Evolutionary conservation across 202 grass and related monocot species (phyloP), one percentile per base, ranked within the genome.

Genomic region (Dendrocalamus latiflorus): DNA sequence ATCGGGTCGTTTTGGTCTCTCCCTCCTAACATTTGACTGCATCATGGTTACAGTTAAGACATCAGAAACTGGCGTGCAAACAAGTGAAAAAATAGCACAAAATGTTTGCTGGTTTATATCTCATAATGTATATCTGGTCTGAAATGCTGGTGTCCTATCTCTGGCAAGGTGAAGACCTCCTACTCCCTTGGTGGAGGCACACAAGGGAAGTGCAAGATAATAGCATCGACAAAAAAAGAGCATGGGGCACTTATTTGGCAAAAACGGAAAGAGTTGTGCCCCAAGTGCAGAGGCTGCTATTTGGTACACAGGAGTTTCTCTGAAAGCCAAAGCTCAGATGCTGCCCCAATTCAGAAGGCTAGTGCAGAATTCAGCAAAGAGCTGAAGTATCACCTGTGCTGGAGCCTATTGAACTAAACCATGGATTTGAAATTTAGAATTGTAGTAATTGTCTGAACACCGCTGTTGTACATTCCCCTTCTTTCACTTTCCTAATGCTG

Each of bases 11-110:
- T 89, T 91, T 65, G 70, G 79, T 64, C 72, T 85, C 81, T 94
- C 89, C 76, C 84, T 94, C 84, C 81, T 85, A 50, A 94, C 87
- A 64, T 91, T 94, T 30, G 89, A 94, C 92, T 94, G 86, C 65
- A 64, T 42, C 38, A 94, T 72, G 26, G 21, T 67, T 68, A 51
- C 61, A 72, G 21, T 77, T 56, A 74, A 65, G 51, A 49, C 24
- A 82, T 66, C 15, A 85, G 15, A 69, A 26, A 44, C 8, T 36
- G 30, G 3, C 24, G 6, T 56, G 20, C 12, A 26, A 71, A 24
- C 3, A 24, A 60, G 18, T 65, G 5, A 44, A 70, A 77, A 43
- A 41, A 26, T 68, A 5, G 18, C 21, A 75, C 45, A 36, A 33
- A 47, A 67, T 64, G 39, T 4, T 57, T n/a, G 37, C 14, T 69